Evolutionary conservation across 83 land plant species (phyloP).

Genomic region (Picea abies): DNA sequence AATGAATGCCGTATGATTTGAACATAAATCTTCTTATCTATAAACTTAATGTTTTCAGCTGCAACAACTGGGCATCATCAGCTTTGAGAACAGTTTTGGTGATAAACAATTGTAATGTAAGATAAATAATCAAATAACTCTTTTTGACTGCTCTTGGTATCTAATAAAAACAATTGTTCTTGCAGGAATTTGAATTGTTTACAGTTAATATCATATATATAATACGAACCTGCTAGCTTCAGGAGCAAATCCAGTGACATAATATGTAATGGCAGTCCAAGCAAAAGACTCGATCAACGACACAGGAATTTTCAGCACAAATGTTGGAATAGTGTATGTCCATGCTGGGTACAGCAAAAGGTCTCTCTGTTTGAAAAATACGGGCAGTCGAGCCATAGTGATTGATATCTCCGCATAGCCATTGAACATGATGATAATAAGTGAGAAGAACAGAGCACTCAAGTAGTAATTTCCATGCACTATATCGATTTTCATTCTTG

Average conservation of each 20-base stretch:
- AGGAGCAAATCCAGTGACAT: conserved; percentile 29
- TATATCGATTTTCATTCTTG: conserved; percentile 19
- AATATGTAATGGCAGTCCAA: conserved; percentile 32
- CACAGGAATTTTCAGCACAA: conserved; percentile 25
- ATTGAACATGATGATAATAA: conserved; percentile 35
- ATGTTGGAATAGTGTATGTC: conserved; percentile 26
- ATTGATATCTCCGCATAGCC: conserved; percentile 35
- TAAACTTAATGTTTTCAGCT: no score
- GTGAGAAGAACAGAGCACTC: conserved; percentile 36
- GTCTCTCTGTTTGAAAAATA: conserved; percentile 35
- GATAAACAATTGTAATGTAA: no score
- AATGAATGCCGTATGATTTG: no score
- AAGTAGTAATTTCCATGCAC: conserved; percentile 26
- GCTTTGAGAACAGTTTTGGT: no score
- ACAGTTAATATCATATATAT: background rate
- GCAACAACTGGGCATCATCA: no score
- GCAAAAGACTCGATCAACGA: conserved; percentile 24
- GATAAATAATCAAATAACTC: no score
- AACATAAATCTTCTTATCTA: no score
- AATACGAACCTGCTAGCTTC: conserved; percentile 31
- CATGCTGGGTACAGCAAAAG: conserved; percentile 34
- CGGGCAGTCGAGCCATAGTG: conserved; percentile 29
- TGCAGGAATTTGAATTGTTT: background rate
- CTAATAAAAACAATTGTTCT: no score
- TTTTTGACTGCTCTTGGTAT: no score